Conservation (phyloP, 345 rosid genomes). For the Raphanus raphanistrum region DNA sequence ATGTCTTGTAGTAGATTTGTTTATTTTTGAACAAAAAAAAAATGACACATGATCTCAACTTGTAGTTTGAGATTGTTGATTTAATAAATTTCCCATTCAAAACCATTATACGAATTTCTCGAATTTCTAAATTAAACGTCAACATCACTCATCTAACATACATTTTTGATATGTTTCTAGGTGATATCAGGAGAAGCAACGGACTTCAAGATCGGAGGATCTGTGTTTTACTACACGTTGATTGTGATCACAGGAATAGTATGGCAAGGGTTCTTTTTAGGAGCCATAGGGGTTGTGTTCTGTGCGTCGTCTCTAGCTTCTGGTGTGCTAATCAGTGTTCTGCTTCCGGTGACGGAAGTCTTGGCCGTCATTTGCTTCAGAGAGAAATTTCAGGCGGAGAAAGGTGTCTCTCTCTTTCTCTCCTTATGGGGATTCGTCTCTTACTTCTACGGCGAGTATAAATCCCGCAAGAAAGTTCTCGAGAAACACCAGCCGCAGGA, state of each 20-base stretch:
- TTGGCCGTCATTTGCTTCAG: slow-evolving; percentile 62
- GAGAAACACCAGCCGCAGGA: slow-evolving; percentile 19
- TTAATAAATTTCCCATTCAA: not conserved
- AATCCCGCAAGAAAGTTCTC: slow-evolving; percentile 27
- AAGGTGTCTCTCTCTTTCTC: slow-evolving; percentile 65
- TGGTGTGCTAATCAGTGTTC: slow-evolving; percentile 48
- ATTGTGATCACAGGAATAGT: slow-evolving; percentile 40
- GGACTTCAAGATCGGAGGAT: slow-evolving; percentile 50
- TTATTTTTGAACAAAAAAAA: too few species aligned
- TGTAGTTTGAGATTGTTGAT: not conserved
- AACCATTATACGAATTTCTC: not conserved
- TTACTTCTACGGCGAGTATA: slow-evolving; percentile 57
- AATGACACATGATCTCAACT: not conserved
- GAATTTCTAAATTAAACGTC: not conserved
- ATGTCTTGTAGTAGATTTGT: too few species aligned
- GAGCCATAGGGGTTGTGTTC: slow-evolving; percentile 60
- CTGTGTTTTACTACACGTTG: slow-evolving; percentile 45
- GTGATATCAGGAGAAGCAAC: slow-evolving; percentile 63
- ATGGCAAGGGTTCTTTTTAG: slow-evolving; percentile 61
- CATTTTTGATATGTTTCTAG: slow-evolving; percentile 32
- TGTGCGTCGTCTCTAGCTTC: slow-evolving; percentile 60
- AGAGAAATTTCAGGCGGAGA: slow-evolving; percentile 52
- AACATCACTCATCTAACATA: not conserved
- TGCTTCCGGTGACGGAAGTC: slow-evolving; percentile 65
- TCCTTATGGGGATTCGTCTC: slow-evolving; percentile 78